phyloP scores from a whole-genome alignment of 495 filamentous ascomycete species.

The Neurospora sp. region DNA sequence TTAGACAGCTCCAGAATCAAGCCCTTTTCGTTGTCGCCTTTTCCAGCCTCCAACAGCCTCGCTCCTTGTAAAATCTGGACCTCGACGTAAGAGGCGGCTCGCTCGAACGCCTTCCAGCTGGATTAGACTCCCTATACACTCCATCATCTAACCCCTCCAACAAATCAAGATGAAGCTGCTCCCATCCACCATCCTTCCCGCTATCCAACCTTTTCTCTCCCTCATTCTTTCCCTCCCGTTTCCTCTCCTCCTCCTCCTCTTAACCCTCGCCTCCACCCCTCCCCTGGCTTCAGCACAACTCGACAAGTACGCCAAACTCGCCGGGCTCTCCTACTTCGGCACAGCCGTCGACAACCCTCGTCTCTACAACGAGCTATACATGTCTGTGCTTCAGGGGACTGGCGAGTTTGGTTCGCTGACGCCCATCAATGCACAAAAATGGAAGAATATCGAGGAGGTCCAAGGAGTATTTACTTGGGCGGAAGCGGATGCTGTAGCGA shows the following conservation, averaged over 20 bases:
- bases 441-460: conserved; percentile 23
- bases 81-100: neutral
- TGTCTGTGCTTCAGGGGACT: conserved; percentile 26
- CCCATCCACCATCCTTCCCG: neutral
- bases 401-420: conserved; percentile 47
- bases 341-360: conserved; percentile 46
- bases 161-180: neutral
- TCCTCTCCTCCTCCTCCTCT: neutral
- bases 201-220: neutral
- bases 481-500: conserved; percentile 36
- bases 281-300: conserved; percentile 17
- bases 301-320: conserved; percentile 39
- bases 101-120: neutral
- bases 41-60: neutral
- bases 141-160: neutral
- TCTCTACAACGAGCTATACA: conserved; percentile 40
- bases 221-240: neutral
- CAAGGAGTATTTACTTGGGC: conserved; percentile 38
- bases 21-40: no score
- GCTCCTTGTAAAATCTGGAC: neutral
- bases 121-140: neutral
- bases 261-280: neutral
- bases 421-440: conserved; percentile 46
- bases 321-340: conserved; percentile 45
- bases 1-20: no score